Base-by-base conservation (phyloP, 2,329 filamentous ascomycete genomes). In the Epichloe festucae region DNA sequence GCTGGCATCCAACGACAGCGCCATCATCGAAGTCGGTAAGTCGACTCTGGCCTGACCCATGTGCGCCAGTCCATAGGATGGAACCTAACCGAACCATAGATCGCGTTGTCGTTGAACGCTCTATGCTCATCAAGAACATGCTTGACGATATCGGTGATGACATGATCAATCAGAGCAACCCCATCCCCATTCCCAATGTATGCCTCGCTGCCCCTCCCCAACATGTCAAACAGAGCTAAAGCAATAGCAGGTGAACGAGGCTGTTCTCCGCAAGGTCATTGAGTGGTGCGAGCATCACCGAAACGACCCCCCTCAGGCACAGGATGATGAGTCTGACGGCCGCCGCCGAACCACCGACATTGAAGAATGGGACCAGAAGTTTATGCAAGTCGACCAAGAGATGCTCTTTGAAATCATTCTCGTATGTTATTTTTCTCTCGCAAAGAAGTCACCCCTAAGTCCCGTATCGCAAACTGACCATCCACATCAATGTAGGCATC, bases 341-440 rank as follows among this genome's bases (percentile, higher is more conserved):
- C 88, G 93, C 61, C 96, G 96, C 78, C 96, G 95, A 81, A 95
- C 90, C 1, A 97, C 93, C 46, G 93, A 98, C 62, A 98, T 98
- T 59, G 93, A 97, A 54, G 93, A 98, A 72, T 98, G 93, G 93
- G 93, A 98, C 62, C 91, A 97, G 71, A 98, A 98, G 73, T 98
- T 97, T 71, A 97, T 98, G 93, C 91, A 97, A 72, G 93, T 98
- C 17, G 93, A 98, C 68, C 93, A 98, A 67, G 93, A 98, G 73
- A 97, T 98, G 93, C 81, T 98, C 2, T 98, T 98, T 60, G 93
- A 98, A 75, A 97, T 98, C 65, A 98, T 98, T 61, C 78, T 98
- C 27, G 89, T 93, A 78, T 53, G 84, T 76, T 76, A 51, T 49
- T 51, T 3, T 15, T 12, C 46, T 50, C 11, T n/a, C 8, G 19